These are phyloP conservation scores for Leccinum huronense DNA, from an alignment of 1,284 basidiomycete species.

Conservation along the genomic window DNA sequence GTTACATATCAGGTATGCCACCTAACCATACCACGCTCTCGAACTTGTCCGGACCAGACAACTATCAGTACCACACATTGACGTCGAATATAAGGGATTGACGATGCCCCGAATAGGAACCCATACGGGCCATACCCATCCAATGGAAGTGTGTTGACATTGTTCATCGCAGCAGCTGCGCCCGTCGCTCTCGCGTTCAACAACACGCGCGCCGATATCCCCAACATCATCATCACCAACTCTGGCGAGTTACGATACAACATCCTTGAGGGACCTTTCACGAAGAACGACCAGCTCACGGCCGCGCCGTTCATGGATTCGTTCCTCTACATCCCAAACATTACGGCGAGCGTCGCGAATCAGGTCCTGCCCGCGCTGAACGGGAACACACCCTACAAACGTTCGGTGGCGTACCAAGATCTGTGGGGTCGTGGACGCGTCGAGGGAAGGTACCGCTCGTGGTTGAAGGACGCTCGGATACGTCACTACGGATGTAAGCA, in stretches of 20 bases:
- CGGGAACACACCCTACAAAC: conserved; percentile 38
- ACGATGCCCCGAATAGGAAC: conserved; percentile 35
- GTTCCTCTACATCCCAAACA: conserved; percentile 58
- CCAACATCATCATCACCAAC: conserved; percentile 72
- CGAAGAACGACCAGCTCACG: conserved; percentile 77
- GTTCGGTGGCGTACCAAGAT: conserved; percentile 38
- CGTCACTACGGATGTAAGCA: conserved; percentile 66
- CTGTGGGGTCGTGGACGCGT: conserved; percentile 53
- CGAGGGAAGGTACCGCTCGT: conserved; percentile 49
- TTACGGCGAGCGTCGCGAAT: conserved; percentile 49
- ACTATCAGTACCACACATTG: conserved; percentile 56
- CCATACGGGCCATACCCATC: conserved; percentile 54
- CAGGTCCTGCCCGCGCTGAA: conserved; percentile 58
- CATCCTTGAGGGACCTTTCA: conserved; percentile 67
- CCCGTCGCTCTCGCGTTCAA: conserved; percentile 59
- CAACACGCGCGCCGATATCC: conserved; percentile 56
- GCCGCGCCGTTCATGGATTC: conserved; percentile 61
- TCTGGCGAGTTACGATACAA: conserved; percentile 78
- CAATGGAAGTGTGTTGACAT: conserved; percentile 58
- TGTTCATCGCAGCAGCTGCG: conserved; percentile 58
- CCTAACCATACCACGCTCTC: not conserved
- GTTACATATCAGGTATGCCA: conserved; percentile 63
- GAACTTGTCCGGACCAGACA: not conserved
- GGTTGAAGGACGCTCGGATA: conserved; percentile 66
- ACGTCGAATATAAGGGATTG: conserved; percentile 29